phyloP scores from a whole-genome alignment of 192 early-diverging fungal species.

The Coemansia sp. region DNA sequence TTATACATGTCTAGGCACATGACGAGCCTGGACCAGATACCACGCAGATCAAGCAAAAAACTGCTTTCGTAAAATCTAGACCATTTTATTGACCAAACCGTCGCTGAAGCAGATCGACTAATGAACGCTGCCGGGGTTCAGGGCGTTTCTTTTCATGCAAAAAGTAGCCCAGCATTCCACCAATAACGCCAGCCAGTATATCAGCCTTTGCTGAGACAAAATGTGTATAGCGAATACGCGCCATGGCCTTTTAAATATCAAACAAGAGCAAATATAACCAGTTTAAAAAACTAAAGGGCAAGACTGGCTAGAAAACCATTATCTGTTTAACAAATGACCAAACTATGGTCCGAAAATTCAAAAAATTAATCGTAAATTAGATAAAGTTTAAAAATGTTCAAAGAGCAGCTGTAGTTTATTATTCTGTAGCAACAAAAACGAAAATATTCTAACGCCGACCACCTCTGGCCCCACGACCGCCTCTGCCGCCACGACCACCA shows the following conservation, averaged over 20 bases:
- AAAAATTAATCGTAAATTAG: too few relatives aligned
- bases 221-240: conserved; percentile 42
- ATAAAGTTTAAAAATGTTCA: too few relatives aligned
- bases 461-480: conserved; percentile 40
- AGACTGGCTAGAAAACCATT: too few relatives aligned
- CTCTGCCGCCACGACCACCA: conserved; percentile 66
- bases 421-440: background rate
- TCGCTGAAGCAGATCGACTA: conserved; percentile 30
- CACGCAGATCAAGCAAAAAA: too few relatives aligned
- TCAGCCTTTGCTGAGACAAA: conserved; percentile 46
- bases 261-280: background rate
- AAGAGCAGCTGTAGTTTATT: too few relatives aligned
- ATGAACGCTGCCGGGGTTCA: conserved; percentile 20
- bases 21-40: too few relatives aligned
- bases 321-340: too few relatives aligned
- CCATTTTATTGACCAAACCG: conserved; percentile 5
- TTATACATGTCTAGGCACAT: too few relatives aligned
- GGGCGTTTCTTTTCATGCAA: conserved; percentile 45
- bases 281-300: background rate
- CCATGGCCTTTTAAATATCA: conserved; percentile 1
- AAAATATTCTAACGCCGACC: background rate
- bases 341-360: too few relatives aligned
- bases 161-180: conserved; percentile 44
- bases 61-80: too few relatives aligned
- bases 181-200: conserved; percentile 30